Base-by-base conservation (phyloP, 1,284 basidiomycete species). In the Ceratobasidium sp. region DNA sequence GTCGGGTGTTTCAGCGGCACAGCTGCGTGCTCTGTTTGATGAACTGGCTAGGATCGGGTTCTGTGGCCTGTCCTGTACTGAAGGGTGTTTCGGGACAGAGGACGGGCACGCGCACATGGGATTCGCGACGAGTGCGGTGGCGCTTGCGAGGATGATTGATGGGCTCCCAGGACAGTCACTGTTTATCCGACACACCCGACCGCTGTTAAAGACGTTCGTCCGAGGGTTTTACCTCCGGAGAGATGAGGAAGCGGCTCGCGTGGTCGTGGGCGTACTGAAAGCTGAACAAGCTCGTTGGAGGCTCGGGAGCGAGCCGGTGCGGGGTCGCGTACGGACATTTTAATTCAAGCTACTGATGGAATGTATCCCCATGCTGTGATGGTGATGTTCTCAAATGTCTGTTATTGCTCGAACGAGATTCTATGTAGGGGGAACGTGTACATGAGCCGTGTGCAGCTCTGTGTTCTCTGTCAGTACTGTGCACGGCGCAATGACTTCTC, bases 141-240 rank as follows among this genome's bases (percentile, higher is more conserved):
- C 64, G 64, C 64, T 67, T 21, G 64, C 43, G 38, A 41, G 41
- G 26, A 8, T 67, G 38, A 38, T 67, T 14, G 50, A 21, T 3
- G 23, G 49, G 21, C 26, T n/a, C 30, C 50, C 38, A 21, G 50
- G 47, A 44, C 64, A 41, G 16, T 32, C 21, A 41, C 55, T 52
- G 52, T 67, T 67, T 55, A 52, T 67, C 16, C 50, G 64, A 18
- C 52, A 67, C 32, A 49, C 50, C 11, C 43, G 64, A 41, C 64
- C 64, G 32, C 23, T 67, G 35, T 23, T 67, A 13, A 54, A 55
- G 49, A 55, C 38, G 11, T 67, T 67, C 44, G 30, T 54, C 13
- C 32, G 47, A 18, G 64, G 64, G 52, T 55, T 67, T 21, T 38
- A 35, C 38, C 21, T 38, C 14, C 49, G 64, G 52, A 30, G 64